These are phyloP conservation scores for Colletotrichum scovillei DNA, from an alignment of 2,329 filamentous ascomycete species.

Conservation along the genomic window DNA sequence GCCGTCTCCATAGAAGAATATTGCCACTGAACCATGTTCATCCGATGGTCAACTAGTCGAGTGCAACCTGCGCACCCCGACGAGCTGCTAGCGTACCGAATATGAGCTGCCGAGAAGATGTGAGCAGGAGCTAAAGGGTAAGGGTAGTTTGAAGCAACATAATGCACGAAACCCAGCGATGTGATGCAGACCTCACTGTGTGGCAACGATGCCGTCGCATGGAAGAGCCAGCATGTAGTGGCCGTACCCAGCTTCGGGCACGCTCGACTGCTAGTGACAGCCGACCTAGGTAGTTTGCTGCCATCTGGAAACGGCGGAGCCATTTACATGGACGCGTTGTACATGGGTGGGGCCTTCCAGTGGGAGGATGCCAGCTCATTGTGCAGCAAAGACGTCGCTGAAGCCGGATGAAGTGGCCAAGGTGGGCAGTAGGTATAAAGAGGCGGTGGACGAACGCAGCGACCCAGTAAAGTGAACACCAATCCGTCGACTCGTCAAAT, in stretches of 20 bases:
- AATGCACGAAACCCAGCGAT: slow-evolving; percentile 3
- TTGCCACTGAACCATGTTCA: slow-evolving; percentile 1
- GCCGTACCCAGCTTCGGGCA: slow-evolving; percentile 16
- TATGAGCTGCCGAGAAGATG: background rate
- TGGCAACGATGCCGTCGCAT: background rate
- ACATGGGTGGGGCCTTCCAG: slow-evolving; percentile 37
- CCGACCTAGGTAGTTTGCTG: slow-evolving; percentile 16
- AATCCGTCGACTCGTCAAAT: background rate
- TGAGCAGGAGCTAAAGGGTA: background rate
- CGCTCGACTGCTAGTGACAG: slow-evolving; percentile 10
- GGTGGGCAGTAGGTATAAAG: slow-evolving; percentile 27
- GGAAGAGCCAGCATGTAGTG: slow-evolving; percentile 6
- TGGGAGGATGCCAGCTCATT: slow-evolving; percentile 38
- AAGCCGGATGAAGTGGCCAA: slow-evolving; percentile 30
- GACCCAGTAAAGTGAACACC: background rate
- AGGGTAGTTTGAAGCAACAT: slow-evolving; percentile 15
- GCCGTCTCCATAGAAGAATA: background rate
- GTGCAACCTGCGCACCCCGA: background rate
- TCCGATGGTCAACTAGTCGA: slow-evolving; percentile 6
- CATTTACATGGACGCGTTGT: slow-evolving; percentile 36
- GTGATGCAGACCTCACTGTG: background rate
- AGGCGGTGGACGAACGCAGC: slow-evolving; percentile 33
- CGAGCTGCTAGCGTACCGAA: background rate
- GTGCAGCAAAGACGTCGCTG: slow-evolving; percentile 36
- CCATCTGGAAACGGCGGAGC: slow-evolving; percentile 20